Percentiles rank a stretch among this genome's conserved stretches.
These are phyloP conservation scores for Blastobotrys peoriensis DNA, from an alignment of 805 yeast genomes.

Conservation along the genomic window DNA sequence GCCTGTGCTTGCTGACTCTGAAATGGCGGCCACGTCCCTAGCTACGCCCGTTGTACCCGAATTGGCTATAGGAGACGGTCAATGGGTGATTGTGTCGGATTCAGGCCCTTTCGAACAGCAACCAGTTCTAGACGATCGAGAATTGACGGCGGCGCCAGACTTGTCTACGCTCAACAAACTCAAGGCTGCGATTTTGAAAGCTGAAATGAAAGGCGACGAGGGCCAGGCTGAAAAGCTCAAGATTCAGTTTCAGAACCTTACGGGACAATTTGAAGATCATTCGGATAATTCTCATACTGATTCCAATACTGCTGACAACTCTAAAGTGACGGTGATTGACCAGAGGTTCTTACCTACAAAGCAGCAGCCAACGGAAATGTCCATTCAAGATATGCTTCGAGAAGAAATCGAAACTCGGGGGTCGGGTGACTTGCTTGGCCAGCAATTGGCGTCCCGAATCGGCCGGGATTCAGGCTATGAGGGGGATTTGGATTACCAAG, in stretches of 20 bases:
- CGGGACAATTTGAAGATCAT: slow-evolving; percentile 15
- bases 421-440: slow-evolving; percentile 22
- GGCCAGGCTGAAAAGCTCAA: slow-evolving; percentile 24
- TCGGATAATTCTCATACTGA: background rate
- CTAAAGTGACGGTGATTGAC: slow-evolving; percentile 8
- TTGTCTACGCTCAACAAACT: slow-evolving; percentile 28
- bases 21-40: too few species aligned
- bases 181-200: slow-evolving; percentile 31
- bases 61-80: slow-evolving; percentile 6
- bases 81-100: slow-evolving; percentile 9
- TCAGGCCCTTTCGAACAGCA: slow-evolving; percentile 3
- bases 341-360: slow-evolving; percentile 5
- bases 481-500: slow-evolving; percentile 39
- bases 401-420: slow-evolving; percentile 35
- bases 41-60: too few species aligned
- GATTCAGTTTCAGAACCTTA: slow-evolving; percentile 17
- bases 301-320: background rate
- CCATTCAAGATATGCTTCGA: slow-evolving; percentile 32
- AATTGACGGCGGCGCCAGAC: background rate
- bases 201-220: slow-evolving; percentile 28
- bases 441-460: slow-evolving; percentile 32
- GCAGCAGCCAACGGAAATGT: slow-evolving; percentile 4
- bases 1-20: too few species aligned
- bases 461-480: slow-evolving; percentile 34
- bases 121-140: slow-evolving; percentile 2